Evolutionary conservation across 345 rosid genomes (phyloP), one percentile per base, ranked within the genome.

Genomic region (Geranium rotundifolium): DNA sequence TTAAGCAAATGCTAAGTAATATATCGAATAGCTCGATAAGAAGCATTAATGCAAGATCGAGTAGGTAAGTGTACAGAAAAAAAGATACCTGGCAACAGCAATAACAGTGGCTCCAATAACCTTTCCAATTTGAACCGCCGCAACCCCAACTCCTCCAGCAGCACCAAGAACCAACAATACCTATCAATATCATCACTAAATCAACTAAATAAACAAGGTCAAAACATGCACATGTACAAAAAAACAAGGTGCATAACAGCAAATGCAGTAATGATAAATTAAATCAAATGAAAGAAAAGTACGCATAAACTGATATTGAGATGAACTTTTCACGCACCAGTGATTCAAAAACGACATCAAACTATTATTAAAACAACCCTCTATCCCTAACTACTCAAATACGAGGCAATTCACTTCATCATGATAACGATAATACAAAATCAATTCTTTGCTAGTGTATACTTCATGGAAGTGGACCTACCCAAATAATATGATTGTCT

Each of bases 61-160:
- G 57, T 54, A 4, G 8, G 10, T n/a, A 57, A n/a, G 37, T 60
- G 31, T 30, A 19, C 7, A 23, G 27, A 23, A 39, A 41, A 63
- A 4, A 31, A 46, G 18, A 50, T 57, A 89, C 99, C 99, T 86
- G 46, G 88, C 97, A 61, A 80, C 95, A 1, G 92, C 96, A 72
- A 93, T 82, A 34, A 93, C 95, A 75, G 69, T 66, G 67, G 99
- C 96, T 12, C 97, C 90, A 67, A 81, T 72, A 69, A 78, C 84
- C 80, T 93, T 93, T 70, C 92, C 99, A 37, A 93, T 88, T 76
- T 93, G 97, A 5, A 88, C 87, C 56, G 97, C 97, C 31, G 97
- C 85, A 66, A 86, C 76, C 12, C 99, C 99, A 65, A 93, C 99
- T 12, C 97, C 99, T 69, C 99, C 96, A 62, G 96, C 97, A 4